Evolutionary conservation across 257 asterid species (phyloP).

Genomic region (Linaria vulgaris): DNA sequence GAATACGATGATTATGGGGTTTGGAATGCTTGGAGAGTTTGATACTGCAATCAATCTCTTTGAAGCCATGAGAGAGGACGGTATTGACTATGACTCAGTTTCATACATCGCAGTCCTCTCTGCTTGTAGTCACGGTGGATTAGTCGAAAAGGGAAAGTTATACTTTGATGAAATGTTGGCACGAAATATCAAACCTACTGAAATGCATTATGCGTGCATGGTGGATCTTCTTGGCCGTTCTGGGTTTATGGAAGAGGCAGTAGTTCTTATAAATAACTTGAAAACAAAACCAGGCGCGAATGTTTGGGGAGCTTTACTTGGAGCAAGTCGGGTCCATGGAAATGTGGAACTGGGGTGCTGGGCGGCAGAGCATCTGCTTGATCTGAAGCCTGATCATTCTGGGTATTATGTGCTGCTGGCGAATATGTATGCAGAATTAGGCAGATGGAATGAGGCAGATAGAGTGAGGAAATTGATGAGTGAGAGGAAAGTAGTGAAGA

Average conservation of each 20-base stretch:
- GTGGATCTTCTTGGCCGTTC: conserved; percentile 79
- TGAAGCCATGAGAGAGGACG: conserved; percentile 54
- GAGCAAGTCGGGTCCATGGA: conserved; percentile 66
- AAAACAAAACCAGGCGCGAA: conserved; percentile 44
- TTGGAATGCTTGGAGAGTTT: conserved; percentile 65
- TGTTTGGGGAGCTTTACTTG: conserved; percentile 79
- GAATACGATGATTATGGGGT: conserved; percentile 77
- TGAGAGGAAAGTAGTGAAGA: conserved; percentile 61
- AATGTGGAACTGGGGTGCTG: conserved; percentile 64
- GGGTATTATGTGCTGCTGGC: conserved; percentile 71
- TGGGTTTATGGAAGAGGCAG: conserved; percentile 61
- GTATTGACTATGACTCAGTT: conserved; percentile 46
- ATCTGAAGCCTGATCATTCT: conserved; percentile 62
- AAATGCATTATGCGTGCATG: conserved; percentile 81
- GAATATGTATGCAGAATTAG: conserved; percentile 78
- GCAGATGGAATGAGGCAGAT: conserved; percentile 79
- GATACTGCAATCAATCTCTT: conserved; percentile 54
- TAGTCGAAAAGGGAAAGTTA: conserved; percentile 48
- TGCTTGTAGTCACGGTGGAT: conserved; percentile 74
- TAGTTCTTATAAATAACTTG: conserved; percentile 43
- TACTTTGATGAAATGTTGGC: conserved; percentile 58
- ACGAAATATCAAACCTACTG: conserved; percentile 49
- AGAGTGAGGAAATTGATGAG: conserved; percentile 62
- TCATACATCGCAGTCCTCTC: conserved; percentile 67
- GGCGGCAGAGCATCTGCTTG: conserved; percentile 66